Conservation (phyloP, 139 green algal species). For the Nannochloris sp. region DNA sequence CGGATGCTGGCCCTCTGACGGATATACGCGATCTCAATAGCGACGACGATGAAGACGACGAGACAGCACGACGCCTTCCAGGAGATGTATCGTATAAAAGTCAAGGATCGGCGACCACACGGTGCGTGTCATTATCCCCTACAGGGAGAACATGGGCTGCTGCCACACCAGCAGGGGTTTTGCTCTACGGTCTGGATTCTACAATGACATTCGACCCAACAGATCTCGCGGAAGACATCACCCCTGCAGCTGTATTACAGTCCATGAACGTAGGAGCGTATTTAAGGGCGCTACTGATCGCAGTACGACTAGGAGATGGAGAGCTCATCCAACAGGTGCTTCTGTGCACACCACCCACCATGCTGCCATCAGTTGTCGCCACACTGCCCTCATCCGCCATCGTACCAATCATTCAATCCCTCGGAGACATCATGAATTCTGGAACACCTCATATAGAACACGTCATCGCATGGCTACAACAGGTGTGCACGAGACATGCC, state of each 20-base stretch:
- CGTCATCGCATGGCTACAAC: slow-evolving; percentile 55
- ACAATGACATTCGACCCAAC: slow-evolving; percentile 84
- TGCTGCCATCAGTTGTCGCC: slow-evolving; percentile 23
- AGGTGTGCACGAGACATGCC: slow-evolving; percentile 46
- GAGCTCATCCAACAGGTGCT: slow-evolving; percentile 50
- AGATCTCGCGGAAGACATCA: slow-evolving; percentile 85
- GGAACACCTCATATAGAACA: slow-evolving; percentile 71
- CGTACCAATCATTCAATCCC: slow-evolving; percentile 33
- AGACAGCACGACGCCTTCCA: slow-evolving; percentile 18
- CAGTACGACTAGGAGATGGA: slow-evolving; percentile 66
- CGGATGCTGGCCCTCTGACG: slow-evolving; percentile 80
- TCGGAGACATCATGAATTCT: slow-evolving; percentile 45
- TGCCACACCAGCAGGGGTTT: slow-evolving; percentile 82
- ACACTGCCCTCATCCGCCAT: slow-evolving; percentile 48
- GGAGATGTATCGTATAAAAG: background rate
- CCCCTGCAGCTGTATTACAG: slow-evolving; percentile 48
- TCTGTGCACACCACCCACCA: slow-evolving; percentile 31
- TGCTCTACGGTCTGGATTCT: slow-evolving; percentile 79
- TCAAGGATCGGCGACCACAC: slow-evolving; percentile 15
- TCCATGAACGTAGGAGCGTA: slow-evolving; percentile 35
- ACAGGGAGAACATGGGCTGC: slow-evolving; percentile 77
- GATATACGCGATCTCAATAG: slow-evolving; percentile 59
- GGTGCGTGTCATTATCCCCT: slow-evolving; percentile 71
- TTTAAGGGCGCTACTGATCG: slow-evolving; percentile 65
- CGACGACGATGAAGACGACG: slow-evolving; percentile 37